Evolutionary conservation across 768 basidiomycete genomes (phyloP).

Genomic region (Hypholoma fasciculare): DNA sequence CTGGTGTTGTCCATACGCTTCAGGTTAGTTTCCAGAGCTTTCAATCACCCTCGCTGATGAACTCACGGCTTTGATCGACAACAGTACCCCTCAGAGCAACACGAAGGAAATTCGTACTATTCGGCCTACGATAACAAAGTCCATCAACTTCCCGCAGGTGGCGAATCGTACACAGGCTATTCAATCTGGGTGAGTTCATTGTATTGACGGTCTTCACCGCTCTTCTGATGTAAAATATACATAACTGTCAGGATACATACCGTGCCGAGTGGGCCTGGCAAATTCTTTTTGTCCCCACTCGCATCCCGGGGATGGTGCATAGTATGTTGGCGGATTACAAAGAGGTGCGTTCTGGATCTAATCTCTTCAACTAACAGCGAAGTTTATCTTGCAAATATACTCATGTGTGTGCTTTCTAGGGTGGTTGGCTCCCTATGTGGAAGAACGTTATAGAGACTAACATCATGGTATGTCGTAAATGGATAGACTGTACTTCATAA

Average conservation of each 20-base stretch:
- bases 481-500: background rate
- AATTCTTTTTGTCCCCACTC: conserved; percentile 74
- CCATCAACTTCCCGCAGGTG: conserved; percentile 41
- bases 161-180: conserved; percentile 78
- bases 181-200: conserved; percentile 66
- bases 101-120: conserved; percentile 68
- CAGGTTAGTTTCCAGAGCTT: conserved; percentile 35
- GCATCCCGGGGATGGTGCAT: conserved; percentile 71
- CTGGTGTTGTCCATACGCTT: conserved; percentile 61
- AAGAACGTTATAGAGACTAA: conserved; percentile 88
- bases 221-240: background rate
- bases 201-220: background rate
- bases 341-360: conserved; percentile 39
- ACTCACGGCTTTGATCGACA: background rate
- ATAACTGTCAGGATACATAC: conserved; percentile 60
- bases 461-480: conserved; percentile 58
- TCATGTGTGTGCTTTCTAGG: conserved; percentile 27
- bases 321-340: conserved; percentile 82
- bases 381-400: no score
- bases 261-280: conserved; percentile 81
- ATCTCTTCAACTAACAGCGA: no score
- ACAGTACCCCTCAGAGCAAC: conserved; percentile 78
- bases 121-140: conserved; percentile 73
- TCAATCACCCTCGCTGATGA: background rate
- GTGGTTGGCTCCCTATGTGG: conserved; percentile 91